Conservation (phyloP, 257 asterid species). For the Solanum chmielewskii region DNA sequence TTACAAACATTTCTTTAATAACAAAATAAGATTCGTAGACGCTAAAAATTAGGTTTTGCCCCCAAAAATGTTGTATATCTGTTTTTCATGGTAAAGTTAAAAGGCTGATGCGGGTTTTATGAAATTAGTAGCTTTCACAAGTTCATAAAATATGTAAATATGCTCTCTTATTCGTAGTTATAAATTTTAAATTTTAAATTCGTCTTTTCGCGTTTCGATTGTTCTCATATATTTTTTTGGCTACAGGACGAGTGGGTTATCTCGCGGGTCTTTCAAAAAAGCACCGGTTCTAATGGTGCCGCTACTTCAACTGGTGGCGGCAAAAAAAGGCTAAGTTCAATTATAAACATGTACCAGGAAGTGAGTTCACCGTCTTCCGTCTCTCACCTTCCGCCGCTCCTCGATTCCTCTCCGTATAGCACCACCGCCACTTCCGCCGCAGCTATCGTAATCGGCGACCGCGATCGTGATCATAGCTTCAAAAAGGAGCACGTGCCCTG, state of each 20-base stretch:
- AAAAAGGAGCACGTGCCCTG: conserved; percentile 98
- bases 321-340: conserved; percentile 28
- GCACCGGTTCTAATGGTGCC: conserved; percentile 10
- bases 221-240: too few species aligned
- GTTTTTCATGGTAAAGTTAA: background rate
- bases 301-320: conserved; percentile 24
- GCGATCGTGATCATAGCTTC: conserved; percentile 20
- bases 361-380: conserved; percentile 66
- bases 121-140: background rate
- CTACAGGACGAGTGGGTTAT: conserved; percentile 92
- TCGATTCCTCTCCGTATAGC: conserved; percentile 32
- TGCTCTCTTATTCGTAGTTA: fast-evolving
- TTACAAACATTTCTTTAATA: background rate
- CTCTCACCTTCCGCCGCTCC: conserved; percentile 61
- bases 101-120: background rate
- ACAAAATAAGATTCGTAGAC: background rate
- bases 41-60: background rate
- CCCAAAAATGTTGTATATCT: fast-evolving
- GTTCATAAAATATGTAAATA: too few species aligned
- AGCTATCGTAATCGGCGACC: background rate
- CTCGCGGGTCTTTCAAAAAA: conserved; percentile 72
- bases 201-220: background rate
- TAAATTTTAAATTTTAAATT: background rate
- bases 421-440: conserved; percentile 21
- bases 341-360: conserved; percentile 19